Evolutionary conservation across 202 grass and related monocot species (phyloP).

Genomic region (Bolboschoenoplectus hybrid): DNA sequence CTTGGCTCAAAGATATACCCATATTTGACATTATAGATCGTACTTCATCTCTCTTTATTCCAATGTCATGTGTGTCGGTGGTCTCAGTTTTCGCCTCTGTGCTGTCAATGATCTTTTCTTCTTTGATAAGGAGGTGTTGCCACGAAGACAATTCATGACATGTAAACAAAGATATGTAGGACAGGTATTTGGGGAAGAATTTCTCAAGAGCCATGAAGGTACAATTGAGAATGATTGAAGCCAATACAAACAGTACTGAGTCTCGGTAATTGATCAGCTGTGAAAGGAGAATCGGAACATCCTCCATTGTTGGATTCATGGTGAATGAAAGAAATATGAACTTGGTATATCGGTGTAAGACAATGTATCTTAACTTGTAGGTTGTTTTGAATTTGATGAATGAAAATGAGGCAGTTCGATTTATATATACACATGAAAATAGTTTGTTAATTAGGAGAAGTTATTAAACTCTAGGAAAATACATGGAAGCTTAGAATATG

Average conservation of each 20-base stretch:
- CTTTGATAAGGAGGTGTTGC: background rate
- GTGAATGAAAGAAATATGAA: no score
- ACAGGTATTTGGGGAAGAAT: conserved; percentile 22
- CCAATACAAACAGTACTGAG: background rate
- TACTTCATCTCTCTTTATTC: conserved; percentile 53
- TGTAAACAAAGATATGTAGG: background rate
- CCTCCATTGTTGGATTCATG: conserved; percentile 2
- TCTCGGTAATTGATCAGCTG: background rate
- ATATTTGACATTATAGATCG: conserved; percentile 54
- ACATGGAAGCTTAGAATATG: no score
- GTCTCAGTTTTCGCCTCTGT: background rate
- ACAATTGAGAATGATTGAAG: background rate
- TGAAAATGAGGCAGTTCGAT: no score
- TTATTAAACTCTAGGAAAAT: no score
- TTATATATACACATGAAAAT: no score
- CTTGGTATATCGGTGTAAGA: no score
- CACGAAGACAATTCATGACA: background rate
- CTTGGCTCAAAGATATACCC: conserved; percentile 12
- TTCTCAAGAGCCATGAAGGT: conserved; percentile 24
- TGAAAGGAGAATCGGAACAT: background rate
- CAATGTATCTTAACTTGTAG: no score
- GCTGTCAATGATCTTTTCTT: background rate
- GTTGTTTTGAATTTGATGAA: no score
- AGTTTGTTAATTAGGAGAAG: no score
- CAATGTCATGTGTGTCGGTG: background rate